Percentiles rank a stretch among this genome's conserved stretches.
phyloP scores from a whole-genome alignment of 2,329 filamentous ascomycete species.

The Arachnomyces sp. region DNA sequence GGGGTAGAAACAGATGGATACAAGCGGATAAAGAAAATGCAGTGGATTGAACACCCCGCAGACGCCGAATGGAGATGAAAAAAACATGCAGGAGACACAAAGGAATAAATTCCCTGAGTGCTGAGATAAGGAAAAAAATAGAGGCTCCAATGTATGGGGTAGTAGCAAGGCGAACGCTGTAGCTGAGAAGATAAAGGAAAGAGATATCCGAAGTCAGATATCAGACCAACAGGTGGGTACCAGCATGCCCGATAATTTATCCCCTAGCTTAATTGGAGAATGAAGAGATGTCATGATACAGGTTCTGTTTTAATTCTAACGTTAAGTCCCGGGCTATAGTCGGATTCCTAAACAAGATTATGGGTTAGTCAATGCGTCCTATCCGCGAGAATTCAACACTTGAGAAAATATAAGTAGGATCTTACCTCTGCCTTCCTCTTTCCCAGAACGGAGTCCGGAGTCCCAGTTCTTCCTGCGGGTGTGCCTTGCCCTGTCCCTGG shows the following conservation, averaged over 20 bases:
- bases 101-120: no score
- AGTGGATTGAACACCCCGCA: no score
- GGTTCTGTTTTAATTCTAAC: slow-evolving; percentile 34
- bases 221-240: neutral
- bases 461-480: slow-evolving; percentile 37
- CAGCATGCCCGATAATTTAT: neutral
- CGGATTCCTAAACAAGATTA: slow-evolving; percentile 19
- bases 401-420: neutral
- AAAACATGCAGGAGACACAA: no score
- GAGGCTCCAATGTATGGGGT: neutral
- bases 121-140: neutral
- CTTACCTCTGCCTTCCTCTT: slow-evolving; percentile 66
- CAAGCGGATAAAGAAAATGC: no score
- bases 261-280: slow-evolving; percentile 1
- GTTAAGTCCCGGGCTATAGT: slow-evolving; percentile 26
- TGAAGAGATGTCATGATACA: slow-evolving; percentile 17
- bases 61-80: no score
- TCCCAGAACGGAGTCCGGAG: slow-evolving; percentile 58
- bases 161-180: no score
- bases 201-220: neutral
- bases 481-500: slow-evolving; percentile 22
- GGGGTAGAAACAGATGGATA: no score
- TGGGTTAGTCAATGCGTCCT: slow-evolving; percentile 7
- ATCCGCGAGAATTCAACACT: neutral
- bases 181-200: neutral